Evolutionary conservation across 139 green algal species (phyloP), one percentile per base, ranked within the genome.

Genomic region (Tetradesmus obliquus): DNA sequence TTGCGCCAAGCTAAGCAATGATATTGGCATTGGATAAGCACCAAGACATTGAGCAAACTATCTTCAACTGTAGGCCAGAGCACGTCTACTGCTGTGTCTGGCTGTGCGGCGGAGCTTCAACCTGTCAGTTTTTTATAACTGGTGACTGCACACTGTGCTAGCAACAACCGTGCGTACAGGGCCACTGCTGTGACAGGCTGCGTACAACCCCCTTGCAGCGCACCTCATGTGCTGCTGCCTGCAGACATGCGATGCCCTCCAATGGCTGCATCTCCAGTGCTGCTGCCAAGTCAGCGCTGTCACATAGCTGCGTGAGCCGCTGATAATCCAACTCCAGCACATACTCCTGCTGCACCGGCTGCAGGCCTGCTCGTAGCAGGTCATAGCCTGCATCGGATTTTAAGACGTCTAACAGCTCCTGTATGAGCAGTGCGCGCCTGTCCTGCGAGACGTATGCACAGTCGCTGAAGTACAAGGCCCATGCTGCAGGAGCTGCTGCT

Each of bases 201-300:
- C 53, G 45, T 1, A 51, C 17, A 24, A 76, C 15, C 9, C 60
- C 12, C 3, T 45, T 5, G 7, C 13, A 80, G 13, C 82, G 15
- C 45, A 95, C 96, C 93, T 97, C 93, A 55, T 96, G 93, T 1
- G 88, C 92, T 6, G 96, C 96, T 19, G 93, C 94, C 0, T 74
- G 76, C 0, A 98, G 60, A 83, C 96, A 98, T 2, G 76, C 79
- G 19, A 98, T 82, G 3, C 85, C 96, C 81, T 97, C 96, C 8
- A 90, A 55, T 3, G 96, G 95, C 55, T 95, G 92, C 32, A 93
- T 71, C 9, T 95, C 86, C 60, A 98, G 58, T 1, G 96, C 96
- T 0, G 92, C 92, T 1, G 60, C 85, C n/a, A 98, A 88, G 82
- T 98, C 94, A 3, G 66, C 53, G 55, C 91, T 92, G 12, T 89